Base-by-base conservation (phyloP, 164 flowering plant genomes). In the Pachysandra terminalis region DNA sequence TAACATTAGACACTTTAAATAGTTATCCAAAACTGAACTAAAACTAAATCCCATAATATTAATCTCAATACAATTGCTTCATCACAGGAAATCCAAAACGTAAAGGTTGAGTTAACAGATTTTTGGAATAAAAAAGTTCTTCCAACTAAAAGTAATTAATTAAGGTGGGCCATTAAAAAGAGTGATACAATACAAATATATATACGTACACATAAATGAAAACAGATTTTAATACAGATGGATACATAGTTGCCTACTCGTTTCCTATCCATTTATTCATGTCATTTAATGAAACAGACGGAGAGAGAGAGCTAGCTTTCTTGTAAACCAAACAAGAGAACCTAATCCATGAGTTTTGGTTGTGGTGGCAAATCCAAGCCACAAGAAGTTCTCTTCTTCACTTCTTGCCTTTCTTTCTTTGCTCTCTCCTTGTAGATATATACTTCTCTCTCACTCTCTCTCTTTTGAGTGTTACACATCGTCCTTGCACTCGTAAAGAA, bases 21-120 rank as follows among this genome's bases (percentile, higher is more conserved):
- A 68, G 78, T 75, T 74, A 79, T 74, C 72, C 84, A 70, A 68
- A 70, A 66, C 57, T 25, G 73, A 81, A 77, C 76, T 57, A 25
- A 64, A 75, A 75, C 56, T n/a, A n/a, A n/a, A n/a, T n/a, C n/a
- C n/a, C n/a, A n/a, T n/a, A n/a, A n/a, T n/a, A n/a, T n/a, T n/a
- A n/a, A n/a, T n/a, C n/a, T n/a, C n/a, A n/a, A n/a, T n/a, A n/a
- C n/a, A n/a, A n/a, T n/a, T n/a, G n/a, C n/a, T n/a, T n/a, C n/a
- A n/a, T n/a, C n/a, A n/a, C n/a, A n/a, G n/a, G n/a, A n/a, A n/a
- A n/a, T n/a, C n/a, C n/a, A n/a, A n/a, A n/a, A n/a, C n/a, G n/a
- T n/a, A n/a, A n/a, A n/a, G n/a, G n/a, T n/a, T n/a, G n/a, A n/a
- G n/a, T n/a, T n/a, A n/a, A 32, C 37, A 32, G 37, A 32, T n/a